phyloP scores from a whole-genome alignment of 2,329 filamentous ascomycete species.

The Calonectria hongkongensis region DNA sequence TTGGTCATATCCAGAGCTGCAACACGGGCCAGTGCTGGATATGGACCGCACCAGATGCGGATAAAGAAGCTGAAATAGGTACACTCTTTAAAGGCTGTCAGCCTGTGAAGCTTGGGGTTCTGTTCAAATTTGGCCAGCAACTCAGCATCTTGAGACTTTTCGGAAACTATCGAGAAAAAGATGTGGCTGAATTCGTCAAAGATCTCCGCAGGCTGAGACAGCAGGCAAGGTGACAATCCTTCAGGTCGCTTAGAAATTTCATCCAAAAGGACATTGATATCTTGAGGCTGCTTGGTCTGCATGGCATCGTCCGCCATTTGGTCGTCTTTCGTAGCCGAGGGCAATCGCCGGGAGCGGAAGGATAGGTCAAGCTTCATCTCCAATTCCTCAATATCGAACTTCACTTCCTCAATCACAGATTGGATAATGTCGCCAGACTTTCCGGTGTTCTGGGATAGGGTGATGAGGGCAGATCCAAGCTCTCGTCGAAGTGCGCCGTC shows the following conservation, averaged over 20 bases:
- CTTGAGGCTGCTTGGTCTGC: constrained; percentile 57
- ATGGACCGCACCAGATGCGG: constrained; percentile 83
- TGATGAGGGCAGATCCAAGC: constrained; percentile 80
- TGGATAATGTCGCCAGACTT: constrained; percentile 78
- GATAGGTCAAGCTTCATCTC: constrained; percentile 84
- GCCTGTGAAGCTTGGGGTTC: constrained; percentile 72
- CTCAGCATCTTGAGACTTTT: constrained; percentile 61
- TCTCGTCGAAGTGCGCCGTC: constrained; percentile 76
- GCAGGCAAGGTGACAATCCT: constrained; percentile 71
- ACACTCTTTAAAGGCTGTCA: constrained; percentile 74
- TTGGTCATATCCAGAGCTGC: constrained; percentile 81
- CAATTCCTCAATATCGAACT: constrained; percentile 83
- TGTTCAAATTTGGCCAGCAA: constrained; percentile 72
- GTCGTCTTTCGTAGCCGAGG: constrained; percentile 68
- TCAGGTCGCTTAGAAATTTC: constrained; percentile 61
- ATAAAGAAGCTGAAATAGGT: constrained; percentile 86
- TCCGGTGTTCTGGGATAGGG: constrained; percentile 76
- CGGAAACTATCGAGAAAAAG: constrained; percentile 73
- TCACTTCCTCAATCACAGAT: constrained; percentile 78
- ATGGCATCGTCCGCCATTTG: constrained; percentile 55
- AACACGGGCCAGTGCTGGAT: constrained; percentile 80
- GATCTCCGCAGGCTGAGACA: constrained; percentile 68
- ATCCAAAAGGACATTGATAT: constrained; percentile 63
- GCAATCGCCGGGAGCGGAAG: constrained; percentile 74
- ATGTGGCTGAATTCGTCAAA: constrained; percentile 76